phyloP scores from a whole-genome alignment of 805 yeast species.

The Candida silvicultrix region DNA sequence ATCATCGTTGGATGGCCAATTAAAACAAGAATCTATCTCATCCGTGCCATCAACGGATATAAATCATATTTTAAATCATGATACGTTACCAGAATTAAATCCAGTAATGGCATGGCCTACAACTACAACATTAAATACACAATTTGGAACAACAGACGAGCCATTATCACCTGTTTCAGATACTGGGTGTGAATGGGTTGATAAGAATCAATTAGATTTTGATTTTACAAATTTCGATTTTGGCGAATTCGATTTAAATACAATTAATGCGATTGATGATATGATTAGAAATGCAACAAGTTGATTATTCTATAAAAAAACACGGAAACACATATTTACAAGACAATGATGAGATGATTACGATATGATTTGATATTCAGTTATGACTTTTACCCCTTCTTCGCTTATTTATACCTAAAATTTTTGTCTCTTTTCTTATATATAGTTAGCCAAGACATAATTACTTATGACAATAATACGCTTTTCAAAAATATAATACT shows the following conservation, averaged over 20 bases:
- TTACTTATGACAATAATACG: too few species aligned
- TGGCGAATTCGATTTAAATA: conserved; percentile 19
- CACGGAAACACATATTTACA: too few species aligned
- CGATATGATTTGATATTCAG: too few species aligned
- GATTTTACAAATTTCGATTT: conserved; percentile 22
- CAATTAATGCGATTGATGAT: conserved; percentile 20
- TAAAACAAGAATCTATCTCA: too few species aligned
- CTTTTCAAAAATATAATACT: too few species aligned
- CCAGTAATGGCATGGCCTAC: neutral
- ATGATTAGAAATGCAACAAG: neutral
- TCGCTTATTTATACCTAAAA: neutral
- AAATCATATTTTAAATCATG: neutral
- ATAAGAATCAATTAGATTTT: conserved; percentile 36
- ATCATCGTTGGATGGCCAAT: neutral
- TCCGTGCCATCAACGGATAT: neutral
- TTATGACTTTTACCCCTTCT: too few species aligned
- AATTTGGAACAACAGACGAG: neutral
- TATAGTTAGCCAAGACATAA: too few species aligned
- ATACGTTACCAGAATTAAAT: neutral
- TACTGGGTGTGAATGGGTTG: conserved; percentile 56
- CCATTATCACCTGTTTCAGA: conserved; percentile 27
- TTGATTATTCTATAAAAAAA: too few species aligned
- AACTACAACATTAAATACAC: neutral
- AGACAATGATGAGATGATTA: neutral
- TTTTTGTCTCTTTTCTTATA: too few species aligned